Percentiles rank a stretch among this genome's conserved stretches.
These are phyloP conservation scores for Hevea brasiliensis DNA, from an alignment of 345 rosid species.

Conservation along the genomic window DNA sequence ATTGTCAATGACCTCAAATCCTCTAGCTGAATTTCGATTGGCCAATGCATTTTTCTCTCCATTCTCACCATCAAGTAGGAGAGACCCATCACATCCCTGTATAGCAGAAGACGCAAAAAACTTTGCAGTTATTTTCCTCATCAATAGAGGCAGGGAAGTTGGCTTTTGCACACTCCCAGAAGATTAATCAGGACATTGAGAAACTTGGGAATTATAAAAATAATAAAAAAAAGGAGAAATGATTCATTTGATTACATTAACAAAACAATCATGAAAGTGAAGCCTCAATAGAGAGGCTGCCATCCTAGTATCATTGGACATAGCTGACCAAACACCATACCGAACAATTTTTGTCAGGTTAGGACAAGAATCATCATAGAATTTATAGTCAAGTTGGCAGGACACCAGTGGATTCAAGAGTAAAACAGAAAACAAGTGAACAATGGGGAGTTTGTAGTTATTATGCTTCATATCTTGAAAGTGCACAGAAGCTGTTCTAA, in stretches of 20 bases:
- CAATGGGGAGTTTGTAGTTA: conserved; percentile 16
- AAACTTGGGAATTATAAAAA: background rate
- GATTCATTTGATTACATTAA: conserved; percentile 41
- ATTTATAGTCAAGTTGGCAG: conserved; percentile 57
- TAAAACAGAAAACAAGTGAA: conserved; percentile 30
- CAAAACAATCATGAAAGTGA: conserved; percentile 72
- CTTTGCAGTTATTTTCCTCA: too few species aligned
- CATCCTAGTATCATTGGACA: conserved; percentile 60
- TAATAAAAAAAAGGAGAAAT: background rate
- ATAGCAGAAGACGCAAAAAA: background rate
- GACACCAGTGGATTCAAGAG: conserved; percentile 34
- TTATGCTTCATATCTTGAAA: conserved; percentile 32
- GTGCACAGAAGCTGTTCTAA: background rate
- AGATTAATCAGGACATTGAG: background rate
- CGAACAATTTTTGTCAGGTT: conserved; percentile 43
- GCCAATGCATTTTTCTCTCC: conserved; percentile 55
- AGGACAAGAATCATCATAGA: conserved; percentile 52
- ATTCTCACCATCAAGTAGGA: conserved; percentile 51
- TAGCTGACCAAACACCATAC: conserved; percentile 50
- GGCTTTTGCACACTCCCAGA: background rate
- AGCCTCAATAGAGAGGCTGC: conserved; percentile 67
- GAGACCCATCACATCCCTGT: conserved; percentile 71
- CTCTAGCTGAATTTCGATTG: conserved; percentile 56
- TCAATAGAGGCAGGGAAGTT: too few species aligned
- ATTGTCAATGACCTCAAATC: conserved; percentile 60